These are phyloP conservation scores for Paecilomyces sp. DNA, from an alignment of 2,329 filamentous ascomycete genomes.

Conservation along the genomic window DNA sequence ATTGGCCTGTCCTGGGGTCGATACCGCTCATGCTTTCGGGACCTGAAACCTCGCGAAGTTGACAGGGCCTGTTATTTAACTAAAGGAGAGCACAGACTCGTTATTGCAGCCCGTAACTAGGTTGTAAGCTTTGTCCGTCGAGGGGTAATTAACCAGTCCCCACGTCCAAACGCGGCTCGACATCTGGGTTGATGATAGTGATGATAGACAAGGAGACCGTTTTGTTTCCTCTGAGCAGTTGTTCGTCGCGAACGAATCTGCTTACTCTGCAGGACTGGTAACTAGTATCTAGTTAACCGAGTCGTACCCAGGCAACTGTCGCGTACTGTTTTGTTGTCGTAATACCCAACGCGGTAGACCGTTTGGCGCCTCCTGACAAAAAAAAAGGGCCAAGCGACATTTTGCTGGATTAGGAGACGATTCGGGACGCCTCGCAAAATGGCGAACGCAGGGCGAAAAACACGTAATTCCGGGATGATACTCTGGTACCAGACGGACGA, in stretches of 20 bases:
- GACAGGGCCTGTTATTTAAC: neutral
- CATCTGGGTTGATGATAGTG: neutral
- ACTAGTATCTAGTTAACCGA: no score
- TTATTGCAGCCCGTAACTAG: neutral
- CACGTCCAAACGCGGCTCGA: neutral
- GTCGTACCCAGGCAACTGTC: neutral
- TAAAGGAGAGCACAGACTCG: neutral
- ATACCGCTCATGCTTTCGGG: conserved; percentile 9
- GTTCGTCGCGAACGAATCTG: neutral
- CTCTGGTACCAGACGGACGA: neutral
- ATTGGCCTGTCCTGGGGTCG: neutral
- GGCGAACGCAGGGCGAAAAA: neutral
- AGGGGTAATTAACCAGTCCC: neutral
- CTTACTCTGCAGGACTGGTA: no score
- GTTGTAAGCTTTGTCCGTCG: neutral
- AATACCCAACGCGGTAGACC: neutral
- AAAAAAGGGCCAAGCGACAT: neutral
- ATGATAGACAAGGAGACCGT: neutral
- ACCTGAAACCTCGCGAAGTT: conserved; percentile 4
- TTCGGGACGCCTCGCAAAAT: neutral
- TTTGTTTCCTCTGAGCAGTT: neutral
- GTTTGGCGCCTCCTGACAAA: neutral
- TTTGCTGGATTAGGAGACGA: neutral
- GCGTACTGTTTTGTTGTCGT: neutral
- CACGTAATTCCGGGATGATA: neutral